phyloP scores from a whole-genome alignment of 2,329 filamentous ascomycete genomes.

The Diaporthe vaccinii region DNA sequence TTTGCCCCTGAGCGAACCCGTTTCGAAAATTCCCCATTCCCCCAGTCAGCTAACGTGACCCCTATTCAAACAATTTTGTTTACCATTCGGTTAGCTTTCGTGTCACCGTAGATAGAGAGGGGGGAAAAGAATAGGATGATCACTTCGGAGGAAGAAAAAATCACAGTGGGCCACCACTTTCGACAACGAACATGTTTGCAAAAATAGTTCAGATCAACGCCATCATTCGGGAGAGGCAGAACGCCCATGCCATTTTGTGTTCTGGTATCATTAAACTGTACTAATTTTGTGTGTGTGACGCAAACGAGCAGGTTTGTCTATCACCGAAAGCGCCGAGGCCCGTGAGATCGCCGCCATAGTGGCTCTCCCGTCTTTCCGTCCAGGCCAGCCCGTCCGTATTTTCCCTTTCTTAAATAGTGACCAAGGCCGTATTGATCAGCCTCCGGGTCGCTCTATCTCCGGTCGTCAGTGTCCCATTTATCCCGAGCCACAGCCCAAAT shows the following conservation, averaged over 20 bases:
- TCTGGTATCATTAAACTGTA: conserved; percentile 41
- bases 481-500: conserved; percentile 14
- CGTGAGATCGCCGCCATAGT: conserved; percentile 22
- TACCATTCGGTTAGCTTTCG: background rate
- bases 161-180: conserved; percentile 1
- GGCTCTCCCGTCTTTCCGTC: conserved; percentile 28
- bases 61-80: conserved; percentile 30
- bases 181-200: background rate
- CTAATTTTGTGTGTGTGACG: conserved; percentile 31
- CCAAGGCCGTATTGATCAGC: background rate
- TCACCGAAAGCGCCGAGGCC: conserved; percentile 17
- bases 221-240: background rate
- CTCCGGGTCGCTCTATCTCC: conserved; percentile 24
- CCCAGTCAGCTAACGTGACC: conserved; percentile 8
- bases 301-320: conserved; percentile 26
- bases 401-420: conserved; percentile 12
- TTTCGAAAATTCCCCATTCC: conserved; percentile 16
- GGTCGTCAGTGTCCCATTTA: conserved; percentile 8
- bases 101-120: background rate
- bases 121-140: background rate
- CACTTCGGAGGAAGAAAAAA: background rate
- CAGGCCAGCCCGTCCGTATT: conserved; percentile 41
- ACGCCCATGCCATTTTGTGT: conserved; percentile 20
- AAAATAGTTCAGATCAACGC: conserved; percentile 11
- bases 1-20: conserved; percentile 33